Conservation (phyloP, 2,329 filamentous ascomycete genomes). For the Lecanicillium sp. region DNA sequence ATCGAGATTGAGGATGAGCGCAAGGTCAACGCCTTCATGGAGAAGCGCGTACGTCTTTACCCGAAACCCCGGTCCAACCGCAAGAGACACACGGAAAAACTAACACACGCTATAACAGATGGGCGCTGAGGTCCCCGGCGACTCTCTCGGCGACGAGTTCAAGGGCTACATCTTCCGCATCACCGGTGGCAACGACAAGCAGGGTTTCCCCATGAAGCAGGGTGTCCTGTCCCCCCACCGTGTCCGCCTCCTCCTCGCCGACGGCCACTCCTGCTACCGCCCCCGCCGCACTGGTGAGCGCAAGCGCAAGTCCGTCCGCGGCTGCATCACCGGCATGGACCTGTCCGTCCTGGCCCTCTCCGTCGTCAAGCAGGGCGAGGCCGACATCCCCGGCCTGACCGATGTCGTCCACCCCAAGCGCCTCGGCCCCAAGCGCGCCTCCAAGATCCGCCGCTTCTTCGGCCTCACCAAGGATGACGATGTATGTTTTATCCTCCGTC, state of each 20-base stretch:
- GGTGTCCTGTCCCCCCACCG: conserved; percentile 97
- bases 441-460: conserved; percentile 99
- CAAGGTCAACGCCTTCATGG: conserved; percentile 98
- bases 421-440: conserved; percentile 98
- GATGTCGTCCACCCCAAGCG: conserved; percentile 98
- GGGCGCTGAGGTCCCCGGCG: conserved; percentile 86
- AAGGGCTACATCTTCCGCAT: conserved; percentile 99
- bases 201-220: conserved; percentile 99
- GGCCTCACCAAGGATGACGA: conserved; percentile 99
- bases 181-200: conserved; percentile 99
- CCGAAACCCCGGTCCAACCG: no score
- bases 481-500: conserved; percentile 66
- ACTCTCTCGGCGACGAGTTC: conserved; percentile 97
- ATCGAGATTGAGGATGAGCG: conserved; percentile 99
- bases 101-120: conserved; percentile 47
- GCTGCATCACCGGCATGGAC: conserved; percentile 96
- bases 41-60: conserved; percentile 70
- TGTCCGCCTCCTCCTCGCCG: conserved; percentile 92
- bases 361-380: conserved; percentile 97
- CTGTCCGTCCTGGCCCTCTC: conserved; percentile 88
- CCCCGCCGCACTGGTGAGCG: conserved; percentile 95
- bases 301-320: conserved; percentile 98
- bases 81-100: conserved; percentile 23
- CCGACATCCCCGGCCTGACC: conserved; percentile 90
- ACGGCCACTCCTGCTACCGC: conserved; percentile 99